Evolutionary conservation across 805 yeast genomes (phyloP), one percentile per base, ranked within the genome.

Genomic region (Wickerhamomyces tratensis): DNA sequence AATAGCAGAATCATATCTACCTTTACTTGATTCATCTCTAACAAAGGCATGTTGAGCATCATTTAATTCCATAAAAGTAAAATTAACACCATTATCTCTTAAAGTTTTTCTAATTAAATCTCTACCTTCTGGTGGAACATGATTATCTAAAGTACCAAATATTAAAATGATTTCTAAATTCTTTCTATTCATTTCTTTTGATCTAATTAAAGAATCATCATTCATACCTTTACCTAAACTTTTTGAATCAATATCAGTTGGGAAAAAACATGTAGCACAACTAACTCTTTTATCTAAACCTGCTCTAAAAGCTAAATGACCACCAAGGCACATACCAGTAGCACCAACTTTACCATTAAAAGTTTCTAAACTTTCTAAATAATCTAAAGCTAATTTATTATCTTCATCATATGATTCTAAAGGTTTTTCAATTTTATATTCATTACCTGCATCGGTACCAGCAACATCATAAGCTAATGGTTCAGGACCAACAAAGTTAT

Each of bases 311-410:
- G 93, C 91, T 52, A 83, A 65, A 57, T 84, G 93, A 1, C 93
- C 94, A 20, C 93, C 93, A 34, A 84, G 72, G 58, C 94, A 85
- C 93, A 85, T 85, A 15, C 93, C 94, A 4, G 91, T 82, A 38
- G 88, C 81, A 34, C 93, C 93, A 50, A 82, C 74, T 44, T 71
- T 74, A 36, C 89, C 89, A 48, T 74, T 78, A 57, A 83, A 83
- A 10, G 86, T 81, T 1, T 70, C 64, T 48, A 84, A 66, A 2
- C 71, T 51, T 39, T 60, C 59, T 43, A 84, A 67, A 54, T 82
- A 77, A 54, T 82, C 86, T 52, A 83, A 69, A 14, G 84, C 69
- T 43, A 82, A 61, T 40, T 61, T 69, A 54, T 72, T 77, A 59
- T 84, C 94, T 54, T 83, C 91, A 53, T 84, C 93, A 56, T 85